phyloP scores from a whole-genome alignment of 495 filamentous ascomycete genomes.

The Penicillium bialowiezense region DNA sequence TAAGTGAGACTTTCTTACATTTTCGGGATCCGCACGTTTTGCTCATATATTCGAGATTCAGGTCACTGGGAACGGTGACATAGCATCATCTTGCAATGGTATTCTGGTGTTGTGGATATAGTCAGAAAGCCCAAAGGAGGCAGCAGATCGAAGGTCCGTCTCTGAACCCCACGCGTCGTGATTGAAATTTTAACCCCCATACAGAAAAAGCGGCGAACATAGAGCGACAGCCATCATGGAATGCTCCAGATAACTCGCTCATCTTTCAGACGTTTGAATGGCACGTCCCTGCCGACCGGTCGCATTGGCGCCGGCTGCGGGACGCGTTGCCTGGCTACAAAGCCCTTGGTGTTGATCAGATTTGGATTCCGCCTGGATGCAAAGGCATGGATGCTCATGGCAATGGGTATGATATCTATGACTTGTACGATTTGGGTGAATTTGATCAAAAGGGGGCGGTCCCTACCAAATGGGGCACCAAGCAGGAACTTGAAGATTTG shows the following conservation, averaged over 20 bases:
- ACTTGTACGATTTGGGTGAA: constrained; percentile 73
- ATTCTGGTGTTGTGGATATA: constrained; percentile 1
- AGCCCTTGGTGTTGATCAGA: constrained; percentile 59
- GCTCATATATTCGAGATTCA: not conserved
- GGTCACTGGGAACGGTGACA: too few species aligned
- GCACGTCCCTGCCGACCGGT: constrained; percentile 63
- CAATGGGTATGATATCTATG: constrained; percentile 78
- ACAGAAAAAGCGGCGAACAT: constrained; percentile 28
- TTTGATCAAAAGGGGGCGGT: constrained; percentile 68
- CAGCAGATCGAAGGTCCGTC: constrained; percentile 4
- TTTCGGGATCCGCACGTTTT: not conserved
- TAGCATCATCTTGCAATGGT: not conserved
- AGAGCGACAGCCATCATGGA: constrained; percentile 34
- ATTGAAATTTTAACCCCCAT: not conserved
- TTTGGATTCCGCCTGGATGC: constrained; percentile 75
- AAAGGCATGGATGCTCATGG: constrained; percentile 61
- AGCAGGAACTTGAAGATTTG: constrained; percentile 58
- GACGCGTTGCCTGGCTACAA: constrained; percentile 53
- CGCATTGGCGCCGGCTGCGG: constrained; percentile 62
- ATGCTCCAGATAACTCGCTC: constrained; percentile 50
- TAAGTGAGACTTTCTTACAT: too few species aligned
- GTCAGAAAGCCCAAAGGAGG: not conserved
- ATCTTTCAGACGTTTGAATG: constrained; percentile 76
- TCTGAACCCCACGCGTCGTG: not conserved
- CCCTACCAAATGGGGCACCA: constrained; percentile 72